Base-by-base conservation (phyloP, 2,329 filamentous ascomycete genomes). In the Monilinia fructigena region DNA sequence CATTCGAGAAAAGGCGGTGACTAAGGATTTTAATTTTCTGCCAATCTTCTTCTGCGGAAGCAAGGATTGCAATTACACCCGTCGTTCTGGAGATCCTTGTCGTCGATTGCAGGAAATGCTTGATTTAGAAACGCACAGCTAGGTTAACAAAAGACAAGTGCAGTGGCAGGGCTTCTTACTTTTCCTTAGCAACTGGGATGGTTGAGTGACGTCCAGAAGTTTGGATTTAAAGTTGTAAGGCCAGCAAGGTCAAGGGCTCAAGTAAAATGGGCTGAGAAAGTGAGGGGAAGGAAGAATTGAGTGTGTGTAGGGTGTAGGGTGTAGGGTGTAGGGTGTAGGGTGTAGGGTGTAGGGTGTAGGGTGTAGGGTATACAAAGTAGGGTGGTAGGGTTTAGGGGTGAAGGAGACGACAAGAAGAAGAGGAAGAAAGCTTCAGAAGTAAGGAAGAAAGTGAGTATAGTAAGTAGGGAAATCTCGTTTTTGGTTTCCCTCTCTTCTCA, bases 31-130 rank as follows among this genome's bases (percentile, higher is more conserved):
- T 11, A 40, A 16, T 28, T 38, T 63, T 53, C 47, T 53, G 60
- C 50, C 47, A 42, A 42, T 12, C 16, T 10, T 42, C 16, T 40
- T 53, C 38, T 53, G 55, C 55, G 63, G 63, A 54, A 65, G 55
- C 55, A 65, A 45, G 63, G 63, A 45, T 65, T 23, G 42, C 55
- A 40, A 60, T 60, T 60, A 61, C 55, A 35, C 63, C 63, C 47
- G 63, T 61, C 42, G 42, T 53, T 31, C n/a, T 61, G 20, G 28
- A 61, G 38, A 56, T 53, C 55, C 45, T 60, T 60, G 55, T 65
- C 48, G 55, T 53, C 42, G 42, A 65, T 60, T 65, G 63, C 55
- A 65, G 42, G 47, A 53, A 61, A 58, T 54, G 63, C 63, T 65
- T 65, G 63, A 61, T 59, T 53, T 23, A 28, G 20, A 20, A 18